Conservation (phyloP, 2,329 filamentous ascomycete species). For the Furcasterigmium furcatum region DNA sequence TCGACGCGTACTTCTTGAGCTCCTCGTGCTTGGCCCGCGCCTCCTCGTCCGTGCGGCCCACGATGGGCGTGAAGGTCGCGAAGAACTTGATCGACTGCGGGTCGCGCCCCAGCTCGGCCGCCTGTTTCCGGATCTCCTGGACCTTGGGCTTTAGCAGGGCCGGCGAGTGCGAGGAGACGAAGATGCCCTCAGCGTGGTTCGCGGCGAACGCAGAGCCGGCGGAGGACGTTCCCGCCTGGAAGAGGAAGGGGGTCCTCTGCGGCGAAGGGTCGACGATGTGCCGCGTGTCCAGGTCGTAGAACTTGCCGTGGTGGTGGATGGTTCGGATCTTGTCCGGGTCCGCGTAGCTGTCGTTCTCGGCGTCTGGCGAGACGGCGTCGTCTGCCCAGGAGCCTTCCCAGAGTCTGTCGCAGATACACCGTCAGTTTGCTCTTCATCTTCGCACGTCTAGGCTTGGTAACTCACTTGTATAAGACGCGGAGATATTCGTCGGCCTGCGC, state of each 20-base stretch:
- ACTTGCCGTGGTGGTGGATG: constrained; percentile 46
- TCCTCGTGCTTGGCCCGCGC: constrained; percentile 49
- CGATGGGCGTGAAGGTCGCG: constrained; percentile 44
- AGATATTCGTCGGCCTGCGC: constrained; percentile 61
- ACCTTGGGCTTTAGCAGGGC: constrained; percentile 46
- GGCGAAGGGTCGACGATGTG: constrained; percentile 52
- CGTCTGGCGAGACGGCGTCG: constrained; percentile 52
- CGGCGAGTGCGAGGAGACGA: constrained; percentile 52
- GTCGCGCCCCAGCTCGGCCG: constrained; percentile 48
- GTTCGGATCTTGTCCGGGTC: constrained; percentile 56
- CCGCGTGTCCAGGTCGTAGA: constrained; percentile 22
- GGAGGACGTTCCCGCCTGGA: constrained; percentile 57
- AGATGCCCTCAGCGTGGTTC: constrained; percentile 58
- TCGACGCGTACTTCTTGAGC: constrained; percentile 47
- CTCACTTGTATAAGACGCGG: constrained; percentile 57
- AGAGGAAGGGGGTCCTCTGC: constrained; percentile 53
- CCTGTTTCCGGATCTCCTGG: constrained; percentile 47
- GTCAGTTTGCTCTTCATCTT: neutral
- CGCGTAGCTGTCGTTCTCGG: constrained; percentile 51
- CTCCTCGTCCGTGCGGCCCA: constrained; percentile 48
- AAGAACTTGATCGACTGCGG: constrained; percentile 56
- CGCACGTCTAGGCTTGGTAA: constrained; percentile 3
- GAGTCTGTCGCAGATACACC: constrained; percentile 37
- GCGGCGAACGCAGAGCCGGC: constrained; percentile 55
- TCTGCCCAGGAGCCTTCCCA: constrained; percentile 56